Evolutionary conservation across 305 asterid species (phyloP).

Genomic region (Fraxinus greggii): DNA sequence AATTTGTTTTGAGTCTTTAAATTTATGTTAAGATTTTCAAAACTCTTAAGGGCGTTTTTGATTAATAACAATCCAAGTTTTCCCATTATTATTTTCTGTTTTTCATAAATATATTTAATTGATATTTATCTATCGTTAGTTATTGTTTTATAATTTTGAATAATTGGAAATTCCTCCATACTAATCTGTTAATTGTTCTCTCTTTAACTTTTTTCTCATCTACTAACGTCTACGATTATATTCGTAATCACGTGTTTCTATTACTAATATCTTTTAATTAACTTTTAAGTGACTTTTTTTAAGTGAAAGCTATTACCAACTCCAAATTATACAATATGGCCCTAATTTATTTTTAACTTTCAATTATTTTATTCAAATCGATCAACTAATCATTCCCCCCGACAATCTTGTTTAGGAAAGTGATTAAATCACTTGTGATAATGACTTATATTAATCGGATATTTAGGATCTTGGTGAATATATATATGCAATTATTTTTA

Average conservation of each 20-base stretch:
- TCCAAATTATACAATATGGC: neutral
- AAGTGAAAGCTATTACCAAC: neutral
- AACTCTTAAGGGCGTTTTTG: too few species aligned
- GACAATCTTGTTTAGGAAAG: neutral
- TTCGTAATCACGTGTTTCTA: neutral
- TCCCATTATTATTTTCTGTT: neutral
- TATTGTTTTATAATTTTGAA: neutral
- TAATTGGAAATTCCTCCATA: neutral
- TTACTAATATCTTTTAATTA: neutral
- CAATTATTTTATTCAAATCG: conserved; percentile 16
- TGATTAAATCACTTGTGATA: neutral
- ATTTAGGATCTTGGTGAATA: neutral
- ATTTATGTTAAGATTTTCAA: too few species aligned
- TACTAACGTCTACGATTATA: neutral
- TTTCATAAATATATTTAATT: too few species aligned
- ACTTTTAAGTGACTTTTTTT: neutral
- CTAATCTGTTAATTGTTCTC: neutral
- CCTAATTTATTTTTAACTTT: neutral
- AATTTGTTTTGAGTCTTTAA: too few species aligned
- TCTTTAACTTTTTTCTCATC: neutral
- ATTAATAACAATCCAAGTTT: too few species aligned
- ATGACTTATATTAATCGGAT: neutral
- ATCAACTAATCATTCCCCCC: conserved; percentile 33
- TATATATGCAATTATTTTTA: too few species aligned
- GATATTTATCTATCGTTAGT: too few species aligned